Base-by-base conservation (phyloP, 257 asterid genomes). In the Solanum peruvianum region DNA sequence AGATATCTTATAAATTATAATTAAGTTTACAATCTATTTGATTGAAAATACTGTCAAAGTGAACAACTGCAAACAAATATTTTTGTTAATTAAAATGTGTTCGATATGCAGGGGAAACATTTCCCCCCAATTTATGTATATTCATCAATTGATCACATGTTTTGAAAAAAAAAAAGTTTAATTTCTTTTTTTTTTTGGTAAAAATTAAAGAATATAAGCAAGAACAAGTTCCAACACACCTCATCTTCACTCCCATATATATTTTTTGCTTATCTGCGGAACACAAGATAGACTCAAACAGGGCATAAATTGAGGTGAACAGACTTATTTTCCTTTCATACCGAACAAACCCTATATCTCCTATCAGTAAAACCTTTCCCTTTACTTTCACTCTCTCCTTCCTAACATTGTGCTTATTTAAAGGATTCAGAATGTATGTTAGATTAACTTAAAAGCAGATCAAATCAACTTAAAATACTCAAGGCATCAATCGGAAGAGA, bases 131-230 rank as follows among this genome's bases (percentile, higher is more conserved):
- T 16, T 16, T 52, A 49, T 49, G 21, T 49, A 6, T 49, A 8
- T 8, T 15, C 60, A 15, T 49, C 60, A 52, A 18, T 18, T 16
- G 62, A 16, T 52, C 10, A 52, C 62, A 52, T 52, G 18, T 52
- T 16, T 52, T 18, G 23, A 6, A 18, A 52, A 52, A 35, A 35
- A 5, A 35, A 1, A 5, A 3, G 33, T 31, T 33, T 2, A 33
- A 3, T 4, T 33, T 33, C 0, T 0, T 3, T 35, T 35, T 6
- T 6, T 5, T 37, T 37, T 6, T 5, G 1, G 7, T 6, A 37
- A 37, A 1, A 2, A 47, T 15, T 15, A 52, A 52, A 21, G 10
- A 52, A 52, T 52, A 52, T 2, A 52, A 52, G 18, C 9, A 49
- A 49, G 60, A 49, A 52, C 60, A 52, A 16, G 0, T 16, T 56